Evolutionary conservation across 805 yeast species (phyloP), one percentile per base, ranked within the genome.

Genomic region (Scheffersomyces ergatensis): DNA sequence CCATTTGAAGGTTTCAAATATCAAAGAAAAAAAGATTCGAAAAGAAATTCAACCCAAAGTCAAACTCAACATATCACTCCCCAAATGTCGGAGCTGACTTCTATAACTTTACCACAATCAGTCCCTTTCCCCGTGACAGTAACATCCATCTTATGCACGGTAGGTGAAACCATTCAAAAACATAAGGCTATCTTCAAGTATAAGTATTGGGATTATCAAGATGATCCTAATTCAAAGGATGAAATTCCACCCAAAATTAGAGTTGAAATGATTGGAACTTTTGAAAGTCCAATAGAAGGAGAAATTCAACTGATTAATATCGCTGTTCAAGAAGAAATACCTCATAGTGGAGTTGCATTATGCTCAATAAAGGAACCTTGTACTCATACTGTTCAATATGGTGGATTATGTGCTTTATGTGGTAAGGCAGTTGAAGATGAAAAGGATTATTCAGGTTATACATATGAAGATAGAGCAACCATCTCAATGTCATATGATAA

Each of bases 331-430:
- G 89, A 86, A 50, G 81, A 77, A 47, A 67, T 92, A 14, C 69
- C 71, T 26, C 78, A 77, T 40, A 42, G 58, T 19, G 67, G 66
- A 2, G 53, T 57, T 6, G 67, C 67, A 2, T 65, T 92, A 12
- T 72, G 82, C 21, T 65, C 70, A 31, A 72, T 92, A 13, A 62
- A 68, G 33, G 97, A 95, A 57, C 89, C 95, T 0, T 93, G 99
- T 55, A 74, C 88, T 11, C 99, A 93, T 62, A 79, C 92, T 1
- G 89, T 93, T 20, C 97, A 93, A 51, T 93, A 84, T 56, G 96
- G 95, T 12, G 98, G 98, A 0, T 72, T 92, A 33, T 92, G 99
- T 67, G 97, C 97, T 0, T 63, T 88, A 16, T 92, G 99, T 60
- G 98, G 98, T 5, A 80, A 79, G 43, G 77, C 86, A 6, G 76